These are phyloP conservation scores for Lolium multiflorum DNA, from an alignment of 176 grass and related monocot species.

Conservation along the genomic window DNA sequence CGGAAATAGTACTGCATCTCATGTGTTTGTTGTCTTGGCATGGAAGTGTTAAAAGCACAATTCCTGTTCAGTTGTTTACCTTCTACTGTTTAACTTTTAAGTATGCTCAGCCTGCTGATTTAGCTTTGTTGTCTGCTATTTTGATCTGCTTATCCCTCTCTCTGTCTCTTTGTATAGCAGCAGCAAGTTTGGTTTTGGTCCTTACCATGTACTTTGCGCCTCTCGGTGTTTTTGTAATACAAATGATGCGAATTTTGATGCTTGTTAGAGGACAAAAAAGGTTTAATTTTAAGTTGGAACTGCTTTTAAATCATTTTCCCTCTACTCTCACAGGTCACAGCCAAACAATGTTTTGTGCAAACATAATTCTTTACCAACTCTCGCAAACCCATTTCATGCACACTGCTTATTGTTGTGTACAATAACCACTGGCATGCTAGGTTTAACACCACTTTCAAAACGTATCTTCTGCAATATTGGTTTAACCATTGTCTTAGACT, in stretches of 20 bases:
- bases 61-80: neutral
- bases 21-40: constrained; percentile 8
- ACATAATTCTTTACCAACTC: constrained; percentile 2
- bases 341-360: constrained; percentile 15
- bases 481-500: neutral
- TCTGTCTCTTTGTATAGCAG: neutral
- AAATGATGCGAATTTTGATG: neutral
- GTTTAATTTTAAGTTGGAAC: neutral
- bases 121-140: neutral
- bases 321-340: constrained; percentile 8
- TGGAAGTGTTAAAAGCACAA: neutral
- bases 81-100: constrained; percentile 9
- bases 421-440: neutral
- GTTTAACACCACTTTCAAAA: neutral
- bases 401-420: neutral
- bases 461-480: constrained; percentile 16
- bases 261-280: neutral
- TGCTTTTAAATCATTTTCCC: constrained; percentile 1
- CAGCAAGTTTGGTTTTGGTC: constrained; percentile 8
- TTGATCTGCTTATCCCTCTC: neutral
- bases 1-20: neutral
- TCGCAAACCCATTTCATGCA: neutral
- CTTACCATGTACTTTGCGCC: neutral
- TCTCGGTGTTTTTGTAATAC: neutral
- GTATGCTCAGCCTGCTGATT: neutral